Evolutionary conservation across 148 eudicot genomes (phyloP), one percentile per base, ranked within the genome.

Genomic region (Rhododendron williamsianum): DNA sequence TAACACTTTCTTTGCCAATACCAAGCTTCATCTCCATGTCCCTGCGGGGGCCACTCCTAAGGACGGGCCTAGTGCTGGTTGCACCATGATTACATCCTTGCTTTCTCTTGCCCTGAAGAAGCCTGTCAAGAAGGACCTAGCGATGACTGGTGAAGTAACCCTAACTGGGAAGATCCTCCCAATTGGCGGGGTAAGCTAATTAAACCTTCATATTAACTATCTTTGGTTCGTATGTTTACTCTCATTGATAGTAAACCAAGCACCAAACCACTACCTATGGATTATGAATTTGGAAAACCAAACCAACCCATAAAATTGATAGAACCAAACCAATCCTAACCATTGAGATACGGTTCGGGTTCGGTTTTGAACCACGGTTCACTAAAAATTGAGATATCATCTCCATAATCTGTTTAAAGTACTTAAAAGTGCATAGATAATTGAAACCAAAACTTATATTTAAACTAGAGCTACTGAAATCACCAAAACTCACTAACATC

Each of bases 11-110:
- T 97, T 97, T 85, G 92, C 94, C 82, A 85, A 92, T 88, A 77
- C 95, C 58, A 95, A 97, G 90, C 88, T 97, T 88, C 99, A 97
- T 90, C 98, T 97, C 82, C 99, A 97, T 89, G 99, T 97, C 49
- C 99, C 99, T 19, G 98, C 98, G 1, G 99, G 99, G 80, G 98
- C 99, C 87, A 97, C 98, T 10, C 99, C 99, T 7, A 97, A 95
- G 94, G 99, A 97, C 69, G 99, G 99, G 4, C 99, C 99, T 35
- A 97, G 99, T 91, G 99, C 99, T 88, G 99, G 99, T 49, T 95
- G 99, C 92, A 97, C 99, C 21, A 97, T 97, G 99, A 94, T 97
- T 74, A 97, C 98, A 23, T 95, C 99, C 33, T 87, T 97, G 91
- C 88, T 97, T 36, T 97, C 99, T 85, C 91, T 97, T 76, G 94